These are phyloP conservation scores for Cystobasidium ongulense DNA, from an alignment of 768 basidiomycete species.

Conservation along the genomic window DNA sequence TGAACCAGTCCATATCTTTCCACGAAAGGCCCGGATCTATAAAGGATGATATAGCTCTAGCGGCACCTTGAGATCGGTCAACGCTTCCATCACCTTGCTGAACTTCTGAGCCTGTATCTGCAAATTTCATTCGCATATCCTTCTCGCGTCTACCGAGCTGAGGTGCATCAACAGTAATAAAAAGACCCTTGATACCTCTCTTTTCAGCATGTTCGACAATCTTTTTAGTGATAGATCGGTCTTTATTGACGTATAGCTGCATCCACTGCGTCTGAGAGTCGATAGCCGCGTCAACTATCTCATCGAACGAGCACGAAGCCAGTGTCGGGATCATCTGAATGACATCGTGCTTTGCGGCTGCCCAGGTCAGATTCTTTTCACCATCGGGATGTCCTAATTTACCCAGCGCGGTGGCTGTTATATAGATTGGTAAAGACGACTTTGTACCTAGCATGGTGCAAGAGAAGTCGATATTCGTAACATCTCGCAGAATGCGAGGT, in stretches of 20 bases:
- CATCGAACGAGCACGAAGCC: slow-evolving; percentile 91
- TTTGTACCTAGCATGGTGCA: slow-evolving; percentile 62
- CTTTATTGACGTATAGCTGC: slow-evolving; percentile 89
- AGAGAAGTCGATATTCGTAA: slow-evolving; percentile 65
- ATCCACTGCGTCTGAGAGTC: slow-evolving; percentile 57
- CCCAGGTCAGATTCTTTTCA: slow-evolving; percentile 79
- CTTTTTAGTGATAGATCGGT: slow-evolving; percentile 71
- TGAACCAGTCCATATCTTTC: slow-evolving; percentile 70
- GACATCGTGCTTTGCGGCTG: slow-evolving; percentile 68
- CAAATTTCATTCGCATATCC: slow-evolving; percentile 97
- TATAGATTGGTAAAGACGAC: slow-evolving; percentile 59
- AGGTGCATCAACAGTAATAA: slow-evolving; percentile 74
- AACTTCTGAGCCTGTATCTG: slow-evolving; percentile 58
- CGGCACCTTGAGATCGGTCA: slow-evolving; percentile 81
- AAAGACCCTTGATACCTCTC: slow-evolving; percentile 69
- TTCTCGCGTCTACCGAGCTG: slow-evolving; percentile 83
- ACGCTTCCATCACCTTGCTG: slow-evolving; percentile 52
- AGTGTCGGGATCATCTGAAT: slow-evolving; percentile 90
- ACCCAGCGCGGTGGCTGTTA: slow-evolving; percentile 68
- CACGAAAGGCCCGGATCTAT: slow-evolving; percentile 86
- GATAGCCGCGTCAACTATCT: slow-evolving; percentile 75
- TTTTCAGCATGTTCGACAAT: slow-evolving; percentile 82
- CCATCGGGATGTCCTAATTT: slow-evolving; percentile 95
- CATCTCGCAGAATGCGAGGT: slow-evolving; percentile 74
- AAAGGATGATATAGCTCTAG: slow-evolving; percentile 89